phyloP scores from a whole-genome alignment of 176 grass and related monocot species.

The Carex parvula region DNA sequence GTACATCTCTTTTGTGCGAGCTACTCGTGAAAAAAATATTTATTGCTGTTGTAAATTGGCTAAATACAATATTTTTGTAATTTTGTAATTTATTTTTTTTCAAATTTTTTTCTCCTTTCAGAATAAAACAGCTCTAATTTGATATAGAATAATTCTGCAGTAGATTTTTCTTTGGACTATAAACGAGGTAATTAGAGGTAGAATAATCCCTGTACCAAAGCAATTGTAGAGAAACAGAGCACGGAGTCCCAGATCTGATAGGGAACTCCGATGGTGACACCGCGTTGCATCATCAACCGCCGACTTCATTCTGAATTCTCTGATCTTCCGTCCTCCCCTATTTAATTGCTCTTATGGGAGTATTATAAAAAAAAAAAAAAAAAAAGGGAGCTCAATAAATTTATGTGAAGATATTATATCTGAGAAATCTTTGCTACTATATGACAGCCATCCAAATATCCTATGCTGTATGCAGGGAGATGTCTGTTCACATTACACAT shows the following conservation, averaged over 20 bases:
- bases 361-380: neutral
- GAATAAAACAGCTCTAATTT: too few species aligned
- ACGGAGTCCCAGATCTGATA: neutral
- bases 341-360: neutral
- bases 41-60: too few species aligned
- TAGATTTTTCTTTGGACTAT: too few species aligned
- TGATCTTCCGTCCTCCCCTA: neutral
- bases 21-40: too few species aligned
- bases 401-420: neutral
- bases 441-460: neutral
- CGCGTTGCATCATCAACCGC: constrained; percentile 12
- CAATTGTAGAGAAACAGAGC: neutral
- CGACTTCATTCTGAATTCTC: constrained; percentile 7
- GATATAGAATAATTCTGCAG: too few species aligned
- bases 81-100: too few species aligned
- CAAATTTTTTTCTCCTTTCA: too few species aligned
- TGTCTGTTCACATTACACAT: neutral
- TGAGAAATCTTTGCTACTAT: neutral
- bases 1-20: too few species aligned
- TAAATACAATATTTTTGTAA: too few species aligned
- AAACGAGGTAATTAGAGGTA: too few species aligned
- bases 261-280: neutral
- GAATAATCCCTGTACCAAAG: neutral
- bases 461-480: neutral
- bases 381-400: too few species aligned